Evolutionary conservation across 164 flowering plant species (phyloP).

Genomic region (Taxillus chinensis): DNA sequence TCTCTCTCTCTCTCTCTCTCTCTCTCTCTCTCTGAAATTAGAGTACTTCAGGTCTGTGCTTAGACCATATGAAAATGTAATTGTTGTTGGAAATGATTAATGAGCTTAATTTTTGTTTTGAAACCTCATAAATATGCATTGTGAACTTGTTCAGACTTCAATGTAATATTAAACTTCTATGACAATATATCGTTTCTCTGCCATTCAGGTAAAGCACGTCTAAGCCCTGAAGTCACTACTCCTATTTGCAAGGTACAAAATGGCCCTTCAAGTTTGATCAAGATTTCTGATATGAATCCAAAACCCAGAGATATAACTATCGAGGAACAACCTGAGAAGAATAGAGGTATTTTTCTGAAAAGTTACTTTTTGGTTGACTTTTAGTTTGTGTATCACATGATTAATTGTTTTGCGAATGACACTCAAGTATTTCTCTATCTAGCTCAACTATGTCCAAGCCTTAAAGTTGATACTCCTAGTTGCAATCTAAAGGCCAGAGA

Average conservation of each 20-base stretch:
- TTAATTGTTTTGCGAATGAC: neutral
- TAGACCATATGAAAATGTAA: neutral
- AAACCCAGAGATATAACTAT: neutral
- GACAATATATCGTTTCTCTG: neutral
- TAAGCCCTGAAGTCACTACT: neutral
- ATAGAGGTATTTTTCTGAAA: neutral
- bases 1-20: too few relatives aligned
- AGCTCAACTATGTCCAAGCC: too few relatives aligned
- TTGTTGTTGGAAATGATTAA: neutral
- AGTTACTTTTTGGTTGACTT: too few relatives aligned
- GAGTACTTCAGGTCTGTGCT: neutral
- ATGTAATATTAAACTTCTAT: too few relatives aligned
- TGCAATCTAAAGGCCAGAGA: too few relatives aligned
- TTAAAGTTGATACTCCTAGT: too few relatives aligned
- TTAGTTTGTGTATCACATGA: neutral
- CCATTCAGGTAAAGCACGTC: neutral
- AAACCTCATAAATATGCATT: neutral
- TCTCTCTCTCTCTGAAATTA: neutral
- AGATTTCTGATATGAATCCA: neutral
- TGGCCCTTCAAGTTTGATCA: neutral
- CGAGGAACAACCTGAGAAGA: neutral
- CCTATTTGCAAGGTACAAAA: neutral
- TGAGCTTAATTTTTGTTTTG: neutral
- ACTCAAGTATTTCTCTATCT: too few relatives aligned
- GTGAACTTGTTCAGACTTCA: neutral